phyloP scores from a whole-genome alignment of 768 basidiomycete species.

The Mycena latifolia region DNA sequence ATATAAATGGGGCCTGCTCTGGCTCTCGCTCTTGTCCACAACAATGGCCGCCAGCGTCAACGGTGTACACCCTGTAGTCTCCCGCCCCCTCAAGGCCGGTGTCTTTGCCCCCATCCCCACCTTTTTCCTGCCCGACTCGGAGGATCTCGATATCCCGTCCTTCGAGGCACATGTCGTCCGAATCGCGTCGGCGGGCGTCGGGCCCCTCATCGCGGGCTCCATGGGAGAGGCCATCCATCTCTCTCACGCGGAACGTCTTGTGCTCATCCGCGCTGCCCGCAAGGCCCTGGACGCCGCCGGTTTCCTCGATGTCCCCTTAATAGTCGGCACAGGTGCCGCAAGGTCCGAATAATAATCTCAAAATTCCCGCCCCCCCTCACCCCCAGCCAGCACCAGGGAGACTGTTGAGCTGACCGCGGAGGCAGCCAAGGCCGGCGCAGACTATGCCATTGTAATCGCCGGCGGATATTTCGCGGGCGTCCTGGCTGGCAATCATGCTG shows the following conservation, averaged over 20 bases:
- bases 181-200: conserved; percentile 76
- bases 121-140: conserved; percentile 81
- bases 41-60: conserved; percentile 55
- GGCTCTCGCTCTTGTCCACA: conserved; percentile 19
- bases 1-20: conserved; percentile 13
- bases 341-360: conserved; percentile 17
- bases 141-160: conserved; percentile 83
- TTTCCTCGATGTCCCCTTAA: conserved; percentile 70
- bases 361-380: conserved; percentile 6
- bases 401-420: conserved; percentile 81
- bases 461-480: conserved; percentile 91
- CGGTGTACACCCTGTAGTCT: conserved; percentile 45
- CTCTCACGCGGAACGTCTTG: conserved; percentile 74
- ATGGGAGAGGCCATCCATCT: conserved; percentile 90
- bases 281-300: conserved; percentile 78
- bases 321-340: conserved; percentile 86
- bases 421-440: conserved; percentile 88
- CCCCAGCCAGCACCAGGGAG: conserved; percentile 74
- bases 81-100: conserved; percentile 76
- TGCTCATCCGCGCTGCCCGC: conserved; percentile 75
- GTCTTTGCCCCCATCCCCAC: conserved; percentile 90
- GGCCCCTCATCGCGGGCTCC: conserved; percentile 80
- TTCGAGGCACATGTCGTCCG: conserved; percentile 77
- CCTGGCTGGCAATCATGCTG: conserved; percentile 68
- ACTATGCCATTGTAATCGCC: conserved; percentile 87